Evolutionary conservation across 2,329 filamentous ascomycete species (phyloP), one percentile per base, ranked within the genome.

Genomic region (Beauveria sp.): DNA sequence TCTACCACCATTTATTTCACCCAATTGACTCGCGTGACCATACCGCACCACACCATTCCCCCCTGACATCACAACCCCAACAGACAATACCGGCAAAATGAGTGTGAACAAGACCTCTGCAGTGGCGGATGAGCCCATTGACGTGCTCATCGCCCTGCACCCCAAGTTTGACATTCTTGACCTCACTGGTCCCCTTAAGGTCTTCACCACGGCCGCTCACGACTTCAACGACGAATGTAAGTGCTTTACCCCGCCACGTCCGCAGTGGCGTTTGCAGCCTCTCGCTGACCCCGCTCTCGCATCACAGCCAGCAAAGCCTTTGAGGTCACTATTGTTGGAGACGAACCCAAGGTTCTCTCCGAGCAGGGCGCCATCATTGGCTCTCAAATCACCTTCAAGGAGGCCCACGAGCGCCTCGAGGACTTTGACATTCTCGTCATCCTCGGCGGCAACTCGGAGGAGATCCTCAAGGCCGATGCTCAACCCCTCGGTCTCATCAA

Each of bases 391-490:
- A 81, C 85, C 71, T 91, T 84, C 80, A 88, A 89, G 70, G 89
- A 93, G 70, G 90, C 90, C 64, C 82, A 91, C 75, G 84, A 90
- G 63, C 80, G 80, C 66, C 83, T 92, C 54, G 78, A 86, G 66
- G 88, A 92, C 66, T 92, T 89, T 72, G 91, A 96, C 72, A 81
- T 94, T 64, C 81, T 96, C 67, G 81, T 94, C 72, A 78, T 96
- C 65, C 81, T 91, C 30, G 91, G 91, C 69, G 90, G 91, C 70
- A 82, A 84, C 70, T 77, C 78, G 62, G 82, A 87, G 30, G 75
- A 79, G 43, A 74, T 91, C 64, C 75, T 92, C 70, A 85, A 90
- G 75, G 76, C 80, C 70, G 88, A 89, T 70, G 74, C 79, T 57
- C 84, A 91, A 72, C 89, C 88, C 26, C 79, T 92, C 64, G 77